Conservation (phyloP, 495 filamentous ascomycete species). For the Astrothelium macrocarpum region DNA sequence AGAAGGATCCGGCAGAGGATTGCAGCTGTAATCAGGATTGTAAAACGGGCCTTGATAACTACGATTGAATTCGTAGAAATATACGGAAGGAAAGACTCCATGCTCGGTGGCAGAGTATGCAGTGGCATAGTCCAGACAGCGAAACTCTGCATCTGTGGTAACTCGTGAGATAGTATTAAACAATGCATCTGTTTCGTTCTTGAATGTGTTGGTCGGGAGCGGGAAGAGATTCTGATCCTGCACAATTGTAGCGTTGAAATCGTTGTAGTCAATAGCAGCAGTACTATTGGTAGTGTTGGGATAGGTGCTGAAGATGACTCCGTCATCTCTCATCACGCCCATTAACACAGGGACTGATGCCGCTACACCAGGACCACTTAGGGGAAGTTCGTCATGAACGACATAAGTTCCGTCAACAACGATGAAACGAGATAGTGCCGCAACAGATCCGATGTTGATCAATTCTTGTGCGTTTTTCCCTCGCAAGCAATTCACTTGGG, state of each 20-base stretch:
- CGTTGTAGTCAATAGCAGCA: not conserved
- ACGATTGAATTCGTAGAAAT: slow-evolving; percentile 44
- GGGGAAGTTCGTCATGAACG: slow-evolving; percentile 24
- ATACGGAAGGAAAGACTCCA: slow-evolving; percentile 27
- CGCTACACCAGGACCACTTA: slow-evolving; percentile 23
- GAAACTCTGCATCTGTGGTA: slow-evolving; percentile 42
- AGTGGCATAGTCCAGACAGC: slow-evolving; percentile 43
- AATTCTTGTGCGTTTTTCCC: slow-evolving; percentile 31
- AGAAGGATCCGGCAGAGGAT: slow-evolving; percentile 30
- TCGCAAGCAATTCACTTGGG: slow-evolving; percentile 38
- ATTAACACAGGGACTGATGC: slow-evolving; percentile 35
- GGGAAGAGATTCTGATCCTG: not conserved
- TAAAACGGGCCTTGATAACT: slow-evolving; percentile 42
- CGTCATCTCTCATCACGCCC: slow-evolving; percentile 43
- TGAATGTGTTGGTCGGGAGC: not conserved
- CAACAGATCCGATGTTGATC: slow-evolving; percentile 11
- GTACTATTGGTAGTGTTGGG: slow-evolving; percentile 33
- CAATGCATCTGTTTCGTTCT: slow-evolving; percentile 15
- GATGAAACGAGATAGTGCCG: slow-evolving; percentile 29
- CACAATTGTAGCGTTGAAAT: slow-evolving; percentile 2
- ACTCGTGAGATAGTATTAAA: slow-evolving; percentile 38
- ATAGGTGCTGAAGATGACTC: slow-evolving; percentile 38
- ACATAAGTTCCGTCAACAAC: slow-evolving; percentile 42
- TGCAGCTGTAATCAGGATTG: slow-evolving; percentile 38
- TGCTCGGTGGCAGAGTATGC: slow-evolving; percentile 29